Conservation (phyloP, 768 basidiomycete genomes). For the Rhizopogon rudus region DNA sequence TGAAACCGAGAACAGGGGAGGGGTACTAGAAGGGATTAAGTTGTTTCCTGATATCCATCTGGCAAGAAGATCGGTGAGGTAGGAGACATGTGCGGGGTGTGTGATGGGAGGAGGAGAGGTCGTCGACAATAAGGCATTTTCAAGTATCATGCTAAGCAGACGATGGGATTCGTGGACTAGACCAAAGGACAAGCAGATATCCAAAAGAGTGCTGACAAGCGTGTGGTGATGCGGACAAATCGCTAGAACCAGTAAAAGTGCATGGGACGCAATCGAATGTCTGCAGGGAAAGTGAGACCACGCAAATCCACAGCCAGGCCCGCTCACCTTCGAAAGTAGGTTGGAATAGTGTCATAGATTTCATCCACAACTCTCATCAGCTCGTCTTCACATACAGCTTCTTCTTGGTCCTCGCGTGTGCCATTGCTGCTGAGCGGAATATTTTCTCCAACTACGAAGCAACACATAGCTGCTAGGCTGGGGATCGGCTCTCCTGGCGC, state of each 20-base stretch:
- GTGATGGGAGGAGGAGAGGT: slow-evolving; percentile 27
- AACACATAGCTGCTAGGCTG: slow-evolving; percentile 43
- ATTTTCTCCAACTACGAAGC: slow-evolving; percentile 41
- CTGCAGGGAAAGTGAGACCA: slow-evolving; percentile 24
- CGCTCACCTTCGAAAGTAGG: slow-evolving; percentile 47
- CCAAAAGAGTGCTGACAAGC: slow-evolving; percentile 43
- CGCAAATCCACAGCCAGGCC: background rate
- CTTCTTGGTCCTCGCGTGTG: slow-evolving; percentile 16
- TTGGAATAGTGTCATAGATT: slow-evolving; percentile 49
- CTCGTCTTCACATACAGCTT: slow-evolving; percentile 19
- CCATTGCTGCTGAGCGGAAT: slow-evolving; percentile 27
- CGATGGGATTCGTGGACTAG: slow-evolving; percentile 38
- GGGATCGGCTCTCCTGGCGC: slow-evolving; percentile 19
- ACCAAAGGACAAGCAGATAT: slow-evolving; percentile 41
- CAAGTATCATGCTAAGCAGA: slow-evolving; percentile 39
- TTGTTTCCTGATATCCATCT: slow-evolving; percentile 29
- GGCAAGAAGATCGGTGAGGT: slow-evolving; percentile 40
- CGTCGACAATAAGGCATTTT: slow-evolving; percentile 29
- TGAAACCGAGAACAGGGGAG: slow-evolving; percentile 21
- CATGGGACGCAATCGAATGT: slow-evolving; percentile 47
- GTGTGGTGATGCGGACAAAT: slow-evolving; percentile 43
- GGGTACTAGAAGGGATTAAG: background rate
- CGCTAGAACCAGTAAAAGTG: slow-evolving; percentile 42
- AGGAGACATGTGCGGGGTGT: slow-evolving; percentile 42
- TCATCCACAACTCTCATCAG: slow-evolving; percentile 25